Conservation (phyloP, 208 protist genomes). For the Leishmania major region DNA sequence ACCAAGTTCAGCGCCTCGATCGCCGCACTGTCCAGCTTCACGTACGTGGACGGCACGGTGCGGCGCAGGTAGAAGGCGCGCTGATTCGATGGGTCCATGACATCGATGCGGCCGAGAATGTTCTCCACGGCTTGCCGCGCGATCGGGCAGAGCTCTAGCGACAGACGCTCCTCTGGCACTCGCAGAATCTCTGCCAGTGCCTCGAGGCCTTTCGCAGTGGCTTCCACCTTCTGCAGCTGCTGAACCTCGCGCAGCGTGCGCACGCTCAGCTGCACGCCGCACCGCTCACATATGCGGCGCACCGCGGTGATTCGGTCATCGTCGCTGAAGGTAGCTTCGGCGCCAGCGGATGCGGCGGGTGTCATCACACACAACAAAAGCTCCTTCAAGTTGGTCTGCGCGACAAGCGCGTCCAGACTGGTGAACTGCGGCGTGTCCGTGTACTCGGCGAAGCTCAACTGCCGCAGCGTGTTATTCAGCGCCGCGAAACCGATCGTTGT, state of each 20-base stretch:
- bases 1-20: conserved; percentile 93
- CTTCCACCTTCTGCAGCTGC: conserved; percentile 29
- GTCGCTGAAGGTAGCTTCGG: conserved; percentile 15
- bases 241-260: conserved; percentile 39
- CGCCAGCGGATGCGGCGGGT: conserved; percentile 4
- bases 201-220: conserved; percentile 27
- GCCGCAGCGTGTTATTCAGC: conserved; percentile 87
- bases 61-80: conserved; percentile 81
- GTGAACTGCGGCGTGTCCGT: conserved; percentile 71
- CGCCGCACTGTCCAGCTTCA: conserved; percentile 94
- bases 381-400: conserved; percentile 88
- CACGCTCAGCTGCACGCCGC: conserved; percentile 52
- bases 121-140: conserved; percentile 69
- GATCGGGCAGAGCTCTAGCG: conserved; percentile 43
- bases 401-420: conserved; percentile 76
- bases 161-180: conserved; percentile 78
- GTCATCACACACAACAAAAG: conserved; percentile 45
- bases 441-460: conserved; percentile 79
- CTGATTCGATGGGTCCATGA: conserved; percentile 71
- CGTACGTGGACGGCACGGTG: conserved; percentile 84
- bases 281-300: conserved; percentile 83
- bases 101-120: conserved; percentile 64
- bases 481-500: conserved; percentile 72
- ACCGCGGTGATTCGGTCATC: conserved; percentile 59
- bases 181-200: conserved; percentile 73